Base-by-base conservation (phyloP, 192 early-diverging fungal species). In the Lobosporangium transversale region DNA sequence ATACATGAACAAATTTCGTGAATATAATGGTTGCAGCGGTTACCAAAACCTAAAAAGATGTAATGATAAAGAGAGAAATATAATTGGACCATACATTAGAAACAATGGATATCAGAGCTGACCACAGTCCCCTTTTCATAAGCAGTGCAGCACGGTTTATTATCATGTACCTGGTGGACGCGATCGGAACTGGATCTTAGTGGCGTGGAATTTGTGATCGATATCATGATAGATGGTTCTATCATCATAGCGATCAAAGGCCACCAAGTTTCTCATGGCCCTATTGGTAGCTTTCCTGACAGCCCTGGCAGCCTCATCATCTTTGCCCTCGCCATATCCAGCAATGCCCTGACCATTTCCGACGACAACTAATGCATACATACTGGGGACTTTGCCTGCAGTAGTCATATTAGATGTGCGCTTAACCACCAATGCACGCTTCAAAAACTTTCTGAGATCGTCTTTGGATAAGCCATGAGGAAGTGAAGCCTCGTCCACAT, bases 1-100 rank as follows among this genome's bases (percentile, higher is more conserved):
- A 93, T 79, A 71, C 94, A 97, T 56, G 94, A 86, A 76, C 92
- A 96, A 55, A 99, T 88, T 81, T 98, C 96, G 86, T 99, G 96
- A 70, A 99, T 91, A 59, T 93, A 85, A 57, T 92, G 93, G 81
- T 95, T 95, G 43, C 92, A 89, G n/a, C 96, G 91, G 63, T 93
- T 87, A 53, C 98, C 98, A 79, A 96, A 95, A 47, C 97, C 97
- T 92, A 40, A 24, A 11, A 11, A 12, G 24, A 52, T 8, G 24
- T 27, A 52, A 52, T 3, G 26, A 52, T 52, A 52, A 14, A 11
- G 26, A 29, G 15, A 29, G 26, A 2, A 64, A 43, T 33, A 43
- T n/a, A n/a, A n/a, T n/a, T n/a, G n/a, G n/a, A n/a, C n/a, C n/a
- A n/a, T n/a, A n/a, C n/a, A n/a, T n/a, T n/a, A 24, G 56, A 14